These are phyloP conservation scores for Candida sithepensis DNA, from an alignment of 805 yeast genomes.

Conservation along the genomic window DNA sequence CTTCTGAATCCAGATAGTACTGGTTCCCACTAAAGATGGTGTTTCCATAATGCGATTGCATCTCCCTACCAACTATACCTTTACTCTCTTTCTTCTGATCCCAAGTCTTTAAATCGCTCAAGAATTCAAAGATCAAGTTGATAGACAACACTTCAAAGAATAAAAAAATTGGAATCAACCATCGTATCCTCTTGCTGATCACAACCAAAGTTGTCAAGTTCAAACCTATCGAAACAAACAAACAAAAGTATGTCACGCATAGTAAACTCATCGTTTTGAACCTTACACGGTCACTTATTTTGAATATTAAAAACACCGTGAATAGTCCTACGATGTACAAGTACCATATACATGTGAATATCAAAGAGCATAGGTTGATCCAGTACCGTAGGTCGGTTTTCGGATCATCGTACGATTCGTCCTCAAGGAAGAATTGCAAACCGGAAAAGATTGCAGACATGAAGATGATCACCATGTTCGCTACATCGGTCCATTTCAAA, in stretches of 20 bases:
- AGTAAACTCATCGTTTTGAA: slow-evolving; percentile 47
- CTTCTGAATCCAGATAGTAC: neutral
- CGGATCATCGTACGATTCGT: neutral
- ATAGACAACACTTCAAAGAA: slow-evolving; percentile 47
- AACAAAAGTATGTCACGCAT: slow-evolving; percentile 34
- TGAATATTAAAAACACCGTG: slow-evolving; percentile 36
- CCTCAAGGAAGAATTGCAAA: slow-evolving; percentile 1
- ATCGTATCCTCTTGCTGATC: slow-evolving; percentile 38
- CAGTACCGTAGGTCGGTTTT: slow-evolving; percentile 19
- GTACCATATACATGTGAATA: slow-evolving; percentile 29
- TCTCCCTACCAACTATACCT: slow-evolving; percentile 62
- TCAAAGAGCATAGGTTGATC: slow-evolving; percentile 28
- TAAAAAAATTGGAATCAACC: slow-evolving; percentile 46
- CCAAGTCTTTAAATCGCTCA: slow-evolving; percentile 47
- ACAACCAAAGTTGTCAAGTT: slow-evolving; percentile 25
- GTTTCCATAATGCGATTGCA: slow-evolving; percentile 16
- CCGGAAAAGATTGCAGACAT: neutral
- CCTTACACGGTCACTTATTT: slow-evolving; percentile 44
- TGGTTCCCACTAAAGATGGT: slow-evolving; percentile 1
- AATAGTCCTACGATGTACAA: slow-evolving; percentile 31
- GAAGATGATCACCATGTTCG: neutral
- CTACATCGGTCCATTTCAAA: neutral
- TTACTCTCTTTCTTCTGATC: slow-evolving; percentile 48
- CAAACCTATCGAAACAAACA: slow-evolving; percentile 32
- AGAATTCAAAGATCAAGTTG: slow-evolving; percentile 66